Evolutionary conservation across 495 filamentous ascomycete species (phyloP).

Genomic region (Friedmanniomyces simplex): DNA sequence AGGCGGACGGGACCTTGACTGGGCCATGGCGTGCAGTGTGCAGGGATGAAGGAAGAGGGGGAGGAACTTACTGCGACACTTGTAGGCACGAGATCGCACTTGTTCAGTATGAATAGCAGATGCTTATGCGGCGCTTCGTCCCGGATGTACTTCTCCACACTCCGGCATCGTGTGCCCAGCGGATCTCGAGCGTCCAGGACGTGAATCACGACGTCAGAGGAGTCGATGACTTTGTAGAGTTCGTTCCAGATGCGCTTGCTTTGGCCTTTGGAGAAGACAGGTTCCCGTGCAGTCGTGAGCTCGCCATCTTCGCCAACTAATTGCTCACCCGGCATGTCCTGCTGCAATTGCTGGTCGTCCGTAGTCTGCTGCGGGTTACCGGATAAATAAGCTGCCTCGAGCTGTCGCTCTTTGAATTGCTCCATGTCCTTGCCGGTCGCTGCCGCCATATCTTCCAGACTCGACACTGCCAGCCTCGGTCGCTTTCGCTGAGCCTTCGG

Average conservation of each 20-base stretch:
- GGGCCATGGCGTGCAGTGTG: constrained; percentile 25
- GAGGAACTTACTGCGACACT: constrained; percentile 74
- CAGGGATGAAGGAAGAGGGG: constrained; percentile 46
- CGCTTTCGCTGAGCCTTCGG: constrained; percentile 87
- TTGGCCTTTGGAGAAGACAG: constrained; percentile 89
- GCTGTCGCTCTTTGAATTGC: constrained; percentile 62
- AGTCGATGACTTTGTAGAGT: constrained; percentile 63
- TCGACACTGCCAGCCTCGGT: constrained; percentile 73
- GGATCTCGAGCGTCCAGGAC: constrained; percentile 36
- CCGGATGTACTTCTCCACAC: constrained; percentile 85
- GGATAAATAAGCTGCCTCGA: constrained; percentile 60
- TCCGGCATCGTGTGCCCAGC: constrained; percentile 45
- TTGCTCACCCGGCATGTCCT: constrained; percentile 36
- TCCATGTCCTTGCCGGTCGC: constrained; percentile 68
- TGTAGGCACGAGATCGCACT: constrained; percentile 91
- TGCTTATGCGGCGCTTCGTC: constrained; percentile 95
- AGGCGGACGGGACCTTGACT: constrained; percentile 85
- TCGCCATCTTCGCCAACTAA: constrained; percentile 42
- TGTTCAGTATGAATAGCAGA: constrained; percentile 85
- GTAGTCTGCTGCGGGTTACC: constrained; percentile 40
- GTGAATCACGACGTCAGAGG: constrained; percentile 33
- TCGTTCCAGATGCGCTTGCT: constrained; percentile 97
- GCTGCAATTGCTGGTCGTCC: constrained; percentile 33
- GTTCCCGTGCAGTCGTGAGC: constrained; percentile 63
- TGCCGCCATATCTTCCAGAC: constrained; percentile 69